Evolutionary conservation across 345 rosid genomes (phyloP), one percentile per base, ranked within the genome.

Genomic region (Balakata baccata): DNA sequence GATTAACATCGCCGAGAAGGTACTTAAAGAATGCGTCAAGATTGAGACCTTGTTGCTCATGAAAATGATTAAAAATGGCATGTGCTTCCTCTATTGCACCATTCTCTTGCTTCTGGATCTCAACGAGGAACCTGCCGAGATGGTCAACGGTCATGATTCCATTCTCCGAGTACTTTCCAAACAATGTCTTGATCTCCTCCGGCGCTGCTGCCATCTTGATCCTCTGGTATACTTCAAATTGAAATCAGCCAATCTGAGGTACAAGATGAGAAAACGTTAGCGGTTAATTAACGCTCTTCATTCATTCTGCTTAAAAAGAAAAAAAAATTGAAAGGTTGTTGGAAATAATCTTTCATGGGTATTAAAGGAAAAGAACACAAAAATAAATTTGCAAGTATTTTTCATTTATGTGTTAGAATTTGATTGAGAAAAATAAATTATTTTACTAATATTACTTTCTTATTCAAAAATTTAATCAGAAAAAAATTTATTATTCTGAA

Each of bases 181-280:
- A 95, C 6, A 79, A 83, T 9, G 75, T 81, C 57, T 76, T 85
- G 69, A 96, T 88, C 75, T 90, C 97, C 23, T 80, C 72, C 23
- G 99, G 96, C 0, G 90, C 91, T 82, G 84, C 85, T 20, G 86
- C 82, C 76, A 84, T 82, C 76, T 81, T 88, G 89, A 90, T 89
- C 78, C 87, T 87, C 59, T 97, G 83, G 0, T 51, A 13, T 23
- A 7, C 1, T 23, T 11, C 20, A 12, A 29, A 59, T 59, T 59
- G 64, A 59, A 29, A 59, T 54, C 59, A 54, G 22, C 22, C 59
- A 54, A 54, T n/a, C 59, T 54, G 11, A 54, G 59, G 8, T 54
- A 54, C 8, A 7, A 18, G 22, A 54, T 20, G 12, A 54, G 59
- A 54, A n/a, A 18, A 22, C 25, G 59, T n/a, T 54, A 54, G 18